Evolutionary conservation across 345 rosid genomes (phyloP).

Genomic region (Lepidium aucheri): DNA sequence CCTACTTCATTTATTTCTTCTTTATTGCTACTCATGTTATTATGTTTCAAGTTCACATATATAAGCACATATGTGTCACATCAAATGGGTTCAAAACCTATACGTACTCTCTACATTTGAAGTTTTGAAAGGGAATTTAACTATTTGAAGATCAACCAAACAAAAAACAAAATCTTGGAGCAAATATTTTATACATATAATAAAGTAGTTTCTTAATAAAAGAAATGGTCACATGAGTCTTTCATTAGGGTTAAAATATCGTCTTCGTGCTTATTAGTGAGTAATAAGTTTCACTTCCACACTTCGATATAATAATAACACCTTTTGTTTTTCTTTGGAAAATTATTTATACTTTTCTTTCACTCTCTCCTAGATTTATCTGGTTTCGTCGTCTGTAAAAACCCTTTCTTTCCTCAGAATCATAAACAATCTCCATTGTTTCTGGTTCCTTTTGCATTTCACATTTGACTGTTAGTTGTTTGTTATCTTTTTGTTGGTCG

Average conservation of each 20-base stretch:
- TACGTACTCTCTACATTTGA: background rate
- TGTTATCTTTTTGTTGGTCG: background rate
- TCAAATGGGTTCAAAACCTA: slow-evolving; percentile 4
- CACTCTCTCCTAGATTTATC: background rate
- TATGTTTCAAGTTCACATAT: background rate
- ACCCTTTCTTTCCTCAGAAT: background rate
- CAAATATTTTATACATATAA: background rate
- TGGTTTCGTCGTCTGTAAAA: background rate
- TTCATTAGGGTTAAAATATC: slow-evolving; percentile 5
- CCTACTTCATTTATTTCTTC: background rate
- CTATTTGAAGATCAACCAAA: background rate
- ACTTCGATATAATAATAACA: background rate
- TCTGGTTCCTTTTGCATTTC: background rate
- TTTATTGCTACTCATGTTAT: background rate
- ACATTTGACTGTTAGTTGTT: background rate
- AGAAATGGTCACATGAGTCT: slow-evolving; percentile 2
- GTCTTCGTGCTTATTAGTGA: background rate
- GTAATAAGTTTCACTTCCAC: slow-evolving; percentile 15
- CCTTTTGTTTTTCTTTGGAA: background rate
- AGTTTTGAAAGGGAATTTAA: background rate
- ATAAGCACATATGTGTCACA: background rate
- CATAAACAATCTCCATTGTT: background rate
- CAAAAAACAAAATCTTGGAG: background rate
- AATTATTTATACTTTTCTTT: background rate
- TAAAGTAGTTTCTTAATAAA: background rate